A percentile compares a stretch with the other conserved stretches of the same genome.
Evolutionary conservation across 75 land plant genomes (phyloP).

Genomic region (Cryptomeria japonica): DNA sequence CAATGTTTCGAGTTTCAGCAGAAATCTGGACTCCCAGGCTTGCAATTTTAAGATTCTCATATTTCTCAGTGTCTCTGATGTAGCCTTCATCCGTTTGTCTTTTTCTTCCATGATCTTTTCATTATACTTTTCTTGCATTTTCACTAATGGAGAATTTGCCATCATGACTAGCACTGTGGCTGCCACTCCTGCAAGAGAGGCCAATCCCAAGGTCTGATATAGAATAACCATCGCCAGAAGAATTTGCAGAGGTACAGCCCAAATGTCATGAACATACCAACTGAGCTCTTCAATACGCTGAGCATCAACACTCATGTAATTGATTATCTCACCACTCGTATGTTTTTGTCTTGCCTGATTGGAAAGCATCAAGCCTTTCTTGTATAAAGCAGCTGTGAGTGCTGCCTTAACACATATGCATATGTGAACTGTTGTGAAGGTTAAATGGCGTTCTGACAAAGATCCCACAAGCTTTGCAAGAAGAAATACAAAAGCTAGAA

Average conservation of each 20-base stretch:
- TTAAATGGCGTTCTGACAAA: conserved; percentile 24
- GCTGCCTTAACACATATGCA: conserved; percentile 18
- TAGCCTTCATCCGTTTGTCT: conserved; percentile 76
- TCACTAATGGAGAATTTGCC: conserved; percentile 21
- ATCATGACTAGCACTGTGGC: conserved; percentile 57
- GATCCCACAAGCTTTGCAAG: conserved; percentile 23
- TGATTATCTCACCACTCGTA: too few relatives aligned
- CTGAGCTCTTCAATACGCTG: conserved; percentile 36
- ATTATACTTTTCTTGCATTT: conserved; percentile 49
- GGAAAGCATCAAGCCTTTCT: conserved; percentile 34
- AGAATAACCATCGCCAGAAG: conserved; percentile 60
- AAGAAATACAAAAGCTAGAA: conserved; percentile 19
- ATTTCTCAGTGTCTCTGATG: conserved; percentile 21
- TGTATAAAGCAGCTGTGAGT: conserved; percentile 8
- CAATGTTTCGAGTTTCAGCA: conserved; percentile 48
- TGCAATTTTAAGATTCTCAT: conserved; percentile 85
- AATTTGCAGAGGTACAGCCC: conserved; percentile 82
- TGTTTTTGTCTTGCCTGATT: conserved; percentile 25
- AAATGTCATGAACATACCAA: conserved; percentile 64
- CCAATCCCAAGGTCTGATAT: conserved; percentile 52
- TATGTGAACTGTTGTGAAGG: conserved; percentile 21
- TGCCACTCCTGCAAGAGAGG: conserved; percentile 56
- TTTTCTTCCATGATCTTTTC: conserved; percentile 76
- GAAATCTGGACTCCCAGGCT: conserved; percentile 74
- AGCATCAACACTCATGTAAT: too few relatives aligned